Percentiles rank a stretch among this genome's conserved stretches.
Evolutionary conservation across 768 basidiomycete genomes (phyloP).

Genomic region (Gloeopeniophorella convolvens): DNA sequence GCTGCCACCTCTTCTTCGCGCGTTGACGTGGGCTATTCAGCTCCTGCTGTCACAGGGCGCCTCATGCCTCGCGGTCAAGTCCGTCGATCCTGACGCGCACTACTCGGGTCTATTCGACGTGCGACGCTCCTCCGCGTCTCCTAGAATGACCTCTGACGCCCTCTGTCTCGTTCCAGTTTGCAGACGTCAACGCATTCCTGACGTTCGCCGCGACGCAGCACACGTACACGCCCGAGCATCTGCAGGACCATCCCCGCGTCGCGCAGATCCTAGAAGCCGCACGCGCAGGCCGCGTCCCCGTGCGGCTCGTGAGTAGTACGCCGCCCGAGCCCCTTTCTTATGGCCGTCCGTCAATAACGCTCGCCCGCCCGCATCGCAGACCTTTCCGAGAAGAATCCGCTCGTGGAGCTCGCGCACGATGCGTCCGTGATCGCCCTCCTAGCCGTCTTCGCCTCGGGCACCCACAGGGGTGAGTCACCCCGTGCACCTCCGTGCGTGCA

Average conservation of each 20-base stretch:
- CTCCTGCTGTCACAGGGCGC: conserved; percentile 55
- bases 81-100: conserved; percentile 22
- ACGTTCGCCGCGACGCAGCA: conserved; percentile 77
- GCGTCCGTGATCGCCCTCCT: conserved; percentile 60
- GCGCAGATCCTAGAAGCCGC: conserved; percentile 71
- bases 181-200: conserved; percentile 84
- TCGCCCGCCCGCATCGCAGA: conserved; percentile 37
- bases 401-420: conserved; percentile 54
- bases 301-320: conserved; percentile 73
- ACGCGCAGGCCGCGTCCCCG: conserved; percentile 64
- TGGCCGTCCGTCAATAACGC: background rate
- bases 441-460: conserved; percentile 59
- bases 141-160: background rate
- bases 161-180: conserved; percentile 41
- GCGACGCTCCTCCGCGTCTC: conserved; percentile 23
- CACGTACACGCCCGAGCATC: conserved; percentile 53
- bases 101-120: conserved; percentile 73
- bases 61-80: conserved; percentile 58
- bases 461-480: conserved; percentile 53
- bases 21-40: conserved; percentile 31
- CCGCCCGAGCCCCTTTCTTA: conserved; percentile 17
- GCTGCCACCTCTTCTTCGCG: background rate
- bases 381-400: conserved; percentile 79
- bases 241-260: conserved; percentile 51
- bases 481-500: background rate